Percentiles rank a stretch among this genome's conserved stretches.
phyloP scores from a whole-genome alignment of 2,329 filamentous ascomycete genomes.

The Aspergillus vadensis region DNA sequence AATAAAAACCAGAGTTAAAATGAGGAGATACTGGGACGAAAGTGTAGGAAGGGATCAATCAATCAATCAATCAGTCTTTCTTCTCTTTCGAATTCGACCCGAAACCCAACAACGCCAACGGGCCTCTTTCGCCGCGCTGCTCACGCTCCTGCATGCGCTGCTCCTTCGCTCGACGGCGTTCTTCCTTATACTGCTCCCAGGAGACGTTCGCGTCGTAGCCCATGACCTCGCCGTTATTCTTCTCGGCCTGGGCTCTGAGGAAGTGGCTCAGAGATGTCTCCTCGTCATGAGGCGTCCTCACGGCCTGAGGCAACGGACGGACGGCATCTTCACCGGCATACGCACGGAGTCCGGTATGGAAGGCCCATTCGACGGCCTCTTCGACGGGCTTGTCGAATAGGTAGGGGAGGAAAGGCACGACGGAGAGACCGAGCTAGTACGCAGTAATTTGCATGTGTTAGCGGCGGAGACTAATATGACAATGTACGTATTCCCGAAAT shows the following conservation, averaged over 20 bases:
- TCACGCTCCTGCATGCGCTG: constrained; percentile 28
- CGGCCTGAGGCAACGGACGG: constrained; percentile 25
- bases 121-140: constrained; percentile 19
- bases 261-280: constrained; percentile 26
- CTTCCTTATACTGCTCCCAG: constrained; percentile 40
- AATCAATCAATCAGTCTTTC: constrained; percentile 13
- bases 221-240: constrained; percentile 10
- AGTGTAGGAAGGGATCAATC: too few species aligned
- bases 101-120: constrained; percentile 18
- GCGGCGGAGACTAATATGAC: too few species aligned
- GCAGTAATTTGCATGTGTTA: constrained; percentile 35
- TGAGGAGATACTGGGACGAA: too few species aligned
- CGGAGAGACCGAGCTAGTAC: constrained; percentile 61
- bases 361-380: constrained; percentile 83
- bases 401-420: constrained; percentile 80
- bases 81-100: constrained; percentile 19
- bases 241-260: constrained; percentile 23
- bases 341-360: constrained; percentile 76
- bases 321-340: constrained; percentile 68
- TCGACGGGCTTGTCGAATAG: constrained; percentile 93
- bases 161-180: constrained; percentile 32
- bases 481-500: too few species aligned
- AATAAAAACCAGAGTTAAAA: neutral
- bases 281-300: constrained; percentile 14
- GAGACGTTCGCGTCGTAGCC: constrained; percentile 23